Conservation (phyloP, 139 green algal species). For the Closterium sp. region DNA sequence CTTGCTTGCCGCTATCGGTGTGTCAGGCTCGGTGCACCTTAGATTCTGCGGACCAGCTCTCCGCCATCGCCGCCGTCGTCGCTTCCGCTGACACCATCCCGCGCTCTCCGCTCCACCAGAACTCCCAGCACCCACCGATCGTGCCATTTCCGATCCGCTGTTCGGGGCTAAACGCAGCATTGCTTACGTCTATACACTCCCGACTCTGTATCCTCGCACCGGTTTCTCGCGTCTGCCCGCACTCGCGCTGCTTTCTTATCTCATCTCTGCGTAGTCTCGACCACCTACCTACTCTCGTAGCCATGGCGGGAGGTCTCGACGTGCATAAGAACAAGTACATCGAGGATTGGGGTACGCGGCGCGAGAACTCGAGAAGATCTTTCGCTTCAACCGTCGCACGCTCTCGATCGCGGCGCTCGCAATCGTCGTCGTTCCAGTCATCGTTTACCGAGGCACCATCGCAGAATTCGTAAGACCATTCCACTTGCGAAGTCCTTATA, state of each 20-base stretch:
- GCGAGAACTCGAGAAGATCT: slow-evolving; percentile 48
- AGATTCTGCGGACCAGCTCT: neutral
- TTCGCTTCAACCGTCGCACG: slow-evolving; percentile 28
- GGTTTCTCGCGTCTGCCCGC: neutral
- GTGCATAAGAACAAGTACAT: slow-evolving; percentile 40
- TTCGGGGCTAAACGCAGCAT: neutral
- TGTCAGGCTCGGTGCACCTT: no score
- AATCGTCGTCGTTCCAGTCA: slow-evolving; percentile 3
- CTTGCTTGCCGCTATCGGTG: no score
- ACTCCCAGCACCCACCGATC: neutral
- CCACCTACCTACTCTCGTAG: neutral
- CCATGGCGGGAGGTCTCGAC: slow-evolving; percentile 41
- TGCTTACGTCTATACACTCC: neutral
- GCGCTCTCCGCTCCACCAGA: neutral
- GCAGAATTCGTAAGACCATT: neutral
- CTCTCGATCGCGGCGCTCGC: neutral
- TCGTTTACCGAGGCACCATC: slow-evolving; percentile 19
- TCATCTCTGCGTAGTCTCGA: neutral
- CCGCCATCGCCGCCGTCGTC: neutral
- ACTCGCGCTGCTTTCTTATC: neutral
- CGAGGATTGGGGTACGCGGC: slow-evolving; percentile 39
- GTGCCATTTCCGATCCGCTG: neutral
- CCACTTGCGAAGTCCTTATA: neutral
- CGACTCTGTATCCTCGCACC: neutral
- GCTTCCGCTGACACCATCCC: neutral